phyloP scores from a whole-genome alignment of 129 eudicot species.

The Apium graveolens region DNA sequence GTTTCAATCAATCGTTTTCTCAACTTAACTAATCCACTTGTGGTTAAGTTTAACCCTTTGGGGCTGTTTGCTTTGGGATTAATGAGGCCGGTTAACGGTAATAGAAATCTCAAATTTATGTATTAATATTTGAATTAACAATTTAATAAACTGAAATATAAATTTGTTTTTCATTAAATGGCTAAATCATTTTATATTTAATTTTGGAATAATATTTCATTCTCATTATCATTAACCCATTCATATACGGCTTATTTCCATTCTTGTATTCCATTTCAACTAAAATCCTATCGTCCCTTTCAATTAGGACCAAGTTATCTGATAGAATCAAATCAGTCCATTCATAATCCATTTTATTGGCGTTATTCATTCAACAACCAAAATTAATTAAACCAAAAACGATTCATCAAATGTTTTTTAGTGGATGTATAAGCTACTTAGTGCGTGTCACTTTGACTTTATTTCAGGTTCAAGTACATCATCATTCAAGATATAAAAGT shows the following conservation, averaged over 20 bases:
- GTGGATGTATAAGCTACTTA: background rate
- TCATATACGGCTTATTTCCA: too few relatives aligned
- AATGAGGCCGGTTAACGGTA: too few relatives aligned
- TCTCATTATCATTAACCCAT: too few relatives aligned
- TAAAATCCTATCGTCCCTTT: too few relatives aligned
- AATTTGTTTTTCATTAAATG: too few relatives aligned
- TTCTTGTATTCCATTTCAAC: too few relatives aligned
- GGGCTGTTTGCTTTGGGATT: too few relatives aligned
- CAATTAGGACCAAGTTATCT: background rate
- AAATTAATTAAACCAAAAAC: background rate
- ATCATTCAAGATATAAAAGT: background rate
- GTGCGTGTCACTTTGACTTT: background rate
- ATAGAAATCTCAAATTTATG: too few relatives aligned
- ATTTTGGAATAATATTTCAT: too few relatives aligned
- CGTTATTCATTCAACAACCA: background rate
- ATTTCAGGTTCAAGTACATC: background rate
- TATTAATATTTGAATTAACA: too few relatives aligned
- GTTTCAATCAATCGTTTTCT: background rate
- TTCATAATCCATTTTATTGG: background rate
- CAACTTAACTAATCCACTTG: constrained; percentile 1
- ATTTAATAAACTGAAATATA: too few relatives aligned
- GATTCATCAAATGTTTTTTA: background rate
- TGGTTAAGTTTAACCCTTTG: background rate
- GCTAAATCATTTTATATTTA: too few relatives aligned
- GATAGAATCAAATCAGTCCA: background rate